phyloP scores from a whole-genome alignment of 139 green algal genomes.

The Zygnema circumcarinatum region DNA sequence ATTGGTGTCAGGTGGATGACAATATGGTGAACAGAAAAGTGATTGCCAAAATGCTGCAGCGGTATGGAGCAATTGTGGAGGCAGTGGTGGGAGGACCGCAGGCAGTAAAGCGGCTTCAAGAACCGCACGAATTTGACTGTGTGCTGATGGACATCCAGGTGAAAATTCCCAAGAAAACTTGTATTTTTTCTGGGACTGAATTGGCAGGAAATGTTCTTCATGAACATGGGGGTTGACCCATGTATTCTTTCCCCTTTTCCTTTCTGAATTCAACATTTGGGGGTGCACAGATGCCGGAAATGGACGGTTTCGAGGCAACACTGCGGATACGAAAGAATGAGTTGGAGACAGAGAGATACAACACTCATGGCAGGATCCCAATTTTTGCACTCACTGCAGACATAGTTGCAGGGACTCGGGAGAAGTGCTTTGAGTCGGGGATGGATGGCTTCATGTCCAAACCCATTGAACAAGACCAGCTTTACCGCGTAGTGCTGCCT shows the following conservation, averaged over 20 bases:
- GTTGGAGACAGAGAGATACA: conserved; percentile 24
- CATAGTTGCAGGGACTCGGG: conserved; percentile 27
- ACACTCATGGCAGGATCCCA: not conserved
- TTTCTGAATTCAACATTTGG: too few species aligned
- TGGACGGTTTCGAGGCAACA: conserved; percentile 55
- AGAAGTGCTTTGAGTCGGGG: conserved; percentile 40
- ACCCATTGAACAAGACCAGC: conserved; percentile 47
- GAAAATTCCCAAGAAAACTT: not conserved
- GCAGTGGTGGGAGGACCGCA: conserved; percentile 20
- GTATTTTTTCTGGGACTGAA: not conserved
- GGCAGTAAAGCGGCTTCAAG: conserved; percentile 16
- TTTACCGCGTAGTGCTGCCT: conserved; percentile 7
- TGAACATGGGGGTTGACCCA: not conserved
- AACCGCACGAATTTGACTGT: conserved; percentile 42
- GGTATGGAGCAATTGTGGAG: conserved; percentile 38
- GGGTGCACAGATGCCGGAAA: conserved; percentile 43
- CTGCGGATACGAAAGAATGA: conserved; percentile 31
- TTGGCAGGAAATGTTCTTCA: not conserved
- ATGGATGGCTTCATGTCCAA: conserved; percentile 57
- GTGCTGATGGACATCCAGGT: conserved; percentile 58
- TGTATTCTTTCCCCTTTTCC: too few species aligned
- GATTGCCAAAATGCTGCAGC: conserved; percentile 47
- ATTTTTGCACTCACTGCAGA: conserved; percentile 51
- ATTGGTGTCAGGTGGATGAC: conserved; percentile 47
- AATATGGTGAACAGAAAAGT: conserved; percentile 61